Evolutionary conservation across 495 filamentous ascomycete species (phyloP), one percentile per base, ranked within the genome.

Genomic region (Hypoxylon cercidicola): DNA sequence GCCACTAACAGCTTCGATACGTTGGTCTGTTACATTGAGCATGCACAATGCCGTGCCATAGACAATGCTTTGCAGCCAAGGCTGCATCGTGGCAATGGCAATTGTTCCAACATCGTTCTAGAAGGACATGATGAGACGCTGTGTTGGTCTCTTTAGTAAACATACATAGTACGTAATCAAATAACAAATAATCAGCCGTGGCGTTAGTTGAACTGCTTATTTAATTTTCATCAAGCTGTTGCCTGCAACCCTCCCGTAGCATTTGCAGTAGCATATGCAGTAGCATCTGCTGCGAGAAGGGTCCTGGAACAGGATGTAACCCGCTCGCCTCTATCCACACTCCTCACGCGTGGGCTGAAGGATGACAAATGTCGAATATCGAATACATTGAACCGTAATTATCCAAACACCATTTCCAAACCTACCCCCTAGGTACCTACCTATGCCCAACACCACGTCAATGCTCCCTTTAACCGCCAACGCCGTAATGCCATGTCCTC

Each of bases 401-500:
- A 60, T 51, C 54, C 64, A 49, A 49, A 56, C 10, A 39, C 48
- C 39, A 13, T n/a, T 49, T 16, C 25, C 44, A 30, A 47, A 44
- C 30, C 61, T n/a, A n/a, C n/a, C n/a, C n/a, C n/a, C n/a, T n/a
- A n/a, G n/a, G n/a, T n/a, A n/a, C n/a, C n/a, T n/a, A n/a, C n/a
- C n/a, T 44, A 46, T 47, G 18, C 25, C 50, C 32, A 60, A 64
- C 60, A 56, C 55, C 64, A 44, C 21, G 8, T 55, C 15, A 54
- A 68, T 63, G 64, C 59, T 45, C 49, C 43, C 48, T 37, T 40
- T 52, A n/a, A 60, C 45, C 50, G 39, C 23, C 2, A 64, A 68
- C 65, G 50, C 65, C 65, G n/a, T 60, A 62, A 44, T 61, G 39
- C 64, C 58, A n/a, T 56, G 28, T 41, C n/a, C n/a, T 25, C 30